Conservation (phyloP, 2,329 filamentous ascomycete genomes). For the Trematosphaeria pertusa region DNA sequence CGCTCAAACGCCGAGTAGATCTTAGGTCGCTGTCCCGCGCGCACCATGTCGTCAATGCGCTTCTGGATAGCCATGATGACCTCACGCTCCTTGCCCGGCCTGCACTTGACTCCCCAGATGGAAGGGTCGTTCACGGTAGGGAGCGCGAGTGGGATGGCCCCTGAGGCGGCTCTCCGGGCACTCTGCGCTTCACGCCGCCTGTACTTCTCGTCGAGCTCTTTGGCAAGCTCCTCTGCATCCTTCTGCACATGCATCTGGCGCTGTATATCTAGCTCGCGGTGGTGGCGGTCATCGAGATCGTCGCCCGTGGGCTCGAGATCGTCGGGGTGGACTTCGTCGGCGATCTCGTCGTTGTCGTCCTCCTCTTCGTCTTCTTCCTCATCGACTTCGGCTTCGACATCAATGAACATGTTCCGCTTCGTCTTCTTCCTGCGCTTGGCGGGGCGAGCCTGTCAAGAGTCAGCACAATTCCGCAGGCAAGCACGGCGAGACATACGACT, state of each 20-base stretch:
- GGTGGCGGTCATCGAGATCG: conserved; percentile 87
- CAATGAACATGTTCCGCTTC: conserved; percentile 85
- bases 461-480: conserved; percentile 17
- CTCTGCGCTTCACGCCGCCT: conserved; percentile 66
- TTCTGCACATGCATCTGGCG: conserved; percentile 86
- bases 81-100: conserved; percentile 94
- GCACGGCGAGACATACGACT: conserved; percentile 3
- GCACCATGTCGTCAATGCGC: conserved; percentile 79
- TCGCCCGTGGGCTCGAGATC: conserved; percentile 81
- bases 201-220: conserved; percentile 81
- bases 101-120: conserved; percentile 93
- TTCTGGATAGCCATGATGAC: conserved; percentile 88
- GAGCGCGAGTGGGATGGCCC: conserved; percentile 67
- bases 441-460: conserved; percentile 66
- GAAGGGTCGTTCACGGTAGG: conserved; percentile 94
- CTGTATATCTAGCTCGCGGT: conserved; percentile 91
- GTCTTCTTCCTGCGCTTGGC: conserved; percentile 80
- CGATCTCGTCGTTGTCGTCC: conserved; percentile 82
- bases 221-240: conserved; percentile 92
- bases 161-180: conserved; percentile 37
- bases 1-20: conserved; percentile 94
- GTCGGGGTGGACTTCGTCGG: conserved; percentile 88
- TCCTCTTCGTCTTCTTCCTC: conserved; percentile 85
- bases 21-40: conserved; percentile 78
- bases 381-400: conserved; percentile 98